Conservation (phyloP, 2,329 filamentous ascomycete species). For the Hypoxylon sp. region DNA sequence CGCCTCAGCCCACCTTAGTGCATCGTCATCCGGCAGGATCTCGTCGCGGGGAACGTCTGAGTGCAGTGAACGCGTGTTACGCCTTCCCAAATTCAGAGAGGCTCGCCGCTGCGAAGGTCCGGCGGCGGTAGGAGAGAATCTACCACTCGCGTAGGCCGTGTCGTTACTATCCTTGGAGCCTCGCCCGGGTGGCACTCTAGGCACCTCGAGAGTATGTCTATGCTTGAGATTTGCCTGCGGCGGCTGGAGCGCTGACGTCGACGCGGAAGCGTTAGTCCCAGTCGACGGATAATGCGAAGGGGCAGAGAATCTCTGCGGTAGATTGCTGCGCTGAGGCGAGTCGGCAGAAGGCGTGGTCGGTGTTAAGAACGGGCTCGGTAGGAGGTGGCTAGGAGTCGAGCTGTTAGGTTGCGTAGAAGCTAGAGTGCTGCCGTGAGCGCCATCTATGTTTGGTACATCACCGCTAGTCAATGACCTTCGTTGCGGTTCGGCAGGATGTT, state of each 20-base stretch:
- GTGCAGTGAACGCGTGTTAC: conserved; percentile 83
- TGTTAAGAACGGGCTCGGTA: conserved; percentile 34
- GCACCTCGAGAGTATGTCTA: conserved; percentile 88
- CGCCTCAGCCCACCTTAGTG: conserved; percentile 88
- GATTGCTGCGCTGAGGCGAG: conserved; percentile 38
- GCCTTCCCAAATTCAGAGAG: conserved; percentile 82
- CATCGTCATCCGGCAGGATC: conserved; percentile 85
- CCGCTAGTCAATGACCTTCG: conserved; percentile 44
- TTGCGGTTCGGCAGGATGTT: conserved; percentile 45
- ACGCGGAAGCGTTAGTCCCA: conserved; percentile 49
- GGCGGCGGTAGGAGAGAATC: conserved; percentile 75
- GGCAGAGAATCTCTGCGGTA: conserved; percentile 69
- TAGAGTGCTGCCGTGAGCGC: conserved; percentile 4
- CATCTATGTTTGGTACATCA: conserved; percentile 35
- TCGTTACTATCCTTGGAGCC: conserved; percentile 78
- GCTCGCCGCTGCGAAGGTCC: conserved; percentile 72
- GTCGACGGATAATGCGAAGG: conserved; percentile 63
- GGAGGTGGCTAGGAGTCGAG: conserved; percentile 30
- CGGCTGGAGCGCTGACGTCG: conserved; percentile 58
- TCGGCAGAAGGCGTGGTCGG: conserved; percentile 41
- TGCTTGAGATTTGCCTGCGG: conserved; percentile 72
- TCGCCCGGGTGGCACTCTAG: conserved; percentile 70
- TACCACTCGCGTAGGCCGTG: conserved; percentile 72
- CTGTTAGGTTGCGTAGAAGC: conserved; percentile 28
- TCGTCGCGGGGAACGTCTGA: conserved; percentile 88